Evolutionary conservation across 164 flowering plant species (phyloP).

Genomic region (Euptelea pleiosperma): DNA sequence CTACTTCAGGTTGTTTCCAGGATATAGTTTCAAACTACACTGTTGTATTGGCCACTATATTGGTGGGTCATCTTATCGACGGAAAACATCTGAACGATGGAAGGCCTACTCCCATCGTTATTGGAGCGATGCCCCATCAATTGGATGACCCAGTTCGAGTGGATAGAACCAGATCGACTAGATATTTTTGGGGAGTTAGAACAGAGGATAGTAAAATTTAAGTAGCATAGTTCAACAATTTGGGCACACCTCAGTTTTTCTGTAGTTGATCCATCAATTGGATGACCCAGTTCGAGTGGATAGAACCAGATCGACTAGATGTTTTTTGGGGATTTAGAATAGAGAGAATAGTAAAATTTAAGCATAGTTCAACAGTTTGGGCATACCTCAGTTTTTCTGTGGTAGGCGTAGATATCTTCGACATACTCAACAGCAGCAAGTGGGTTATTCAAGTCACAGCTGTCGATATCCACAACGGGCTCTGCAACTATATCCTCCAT

Average conservation of each 20-base stretch:
- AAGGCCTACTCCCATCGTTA: no score
- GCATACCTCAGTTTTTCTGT: slow-evolving; percentile 59
- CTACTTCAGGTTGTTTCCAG: background rate
- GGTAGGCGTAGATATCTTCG: slow-evolving; percentile 62
- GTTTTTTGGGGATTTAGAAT: no score
- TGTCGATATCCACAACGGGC: slow-evolving; percentile 58
- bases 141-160: background rate
- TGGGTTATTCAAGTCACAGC: slow-evolving; percentile 50
- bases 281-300: background rate
- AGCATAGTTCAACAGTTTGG: background rate
- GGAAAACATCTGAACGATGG: no score
- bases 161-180: background rate
- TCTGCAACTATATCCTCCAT: slow-evolving; percentile 69
- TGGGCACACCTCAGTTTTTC: slow-evolving; percentile 50
- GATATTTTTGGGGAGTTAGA: no score
- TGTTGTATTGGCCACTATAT: no score
- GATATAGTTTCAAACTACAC: no score
- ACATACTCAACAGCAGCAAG: slow-evolving; percentile 83
- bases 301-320: background rate
- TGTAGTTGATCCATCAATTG: slow-evolving; percentile 31
- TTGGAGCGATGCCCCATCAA: no score
- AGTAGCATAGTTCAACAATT: background rate
- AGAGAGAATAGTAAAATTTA: background rate
- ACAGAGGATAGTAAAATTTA: background rate
- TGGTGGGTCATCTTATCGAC: no score